Conservation (phyloP, 495 filamentous ascomycete genomes). For the Penicillium verhagenii region DNA sequence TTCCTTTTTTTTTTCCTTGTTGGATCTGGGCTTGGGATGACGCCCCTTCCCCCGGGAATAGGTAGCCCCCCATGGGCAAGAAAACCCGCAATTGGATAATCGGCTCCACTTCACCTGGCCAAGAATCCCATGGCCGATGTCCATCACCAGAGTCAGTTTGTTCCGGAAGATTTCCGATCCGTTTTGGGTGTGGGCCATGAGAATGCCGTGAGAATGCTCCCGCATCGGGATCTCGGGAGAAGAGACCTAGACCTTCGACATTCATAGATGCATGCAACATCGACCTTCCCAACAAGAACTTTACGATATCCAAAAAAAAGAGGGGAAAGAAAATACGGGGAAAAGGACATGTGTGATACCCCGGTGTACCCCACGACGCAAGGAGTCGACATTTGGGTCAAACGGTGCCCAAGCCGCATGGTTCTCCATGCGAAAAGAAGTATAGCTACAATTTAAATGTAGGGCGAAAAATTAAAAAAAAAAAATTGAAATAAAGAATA, state of each 20-base stretch:
- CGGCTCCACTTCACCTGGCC: slow-evolving; percentile 13
- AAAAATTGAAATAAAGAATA: no score
- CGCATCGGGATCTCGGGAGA: slow-evolving; percentile 1
- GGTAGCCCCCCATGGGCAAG: slow-evolving; percentile 2
- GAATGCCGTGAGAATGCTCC: not conserved
- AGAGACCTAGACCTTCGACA: not conserved
- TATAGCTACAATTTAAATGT: not conserved
- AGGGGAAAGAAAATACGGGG: not conserved
- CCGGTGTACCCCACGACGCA: slow-evolving; percentile 24
- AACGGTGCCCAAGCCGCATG: slow-evolving; percentile 17
- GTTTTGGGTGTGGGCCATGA: not conserved
- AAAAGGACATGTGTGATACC: slow-evolving; percentile 14
- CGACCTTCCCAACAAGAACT: not conserved
- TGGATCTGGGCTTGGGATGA: not conserved
- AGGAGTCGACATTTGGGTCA: slow-evolving; percentile 11
- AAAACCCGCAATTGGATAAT: slow-evolving; percentile 16
- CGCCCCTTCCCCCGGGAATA: slow-evolving; percentile 16
- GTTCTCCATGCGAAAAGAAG: slow-evolving; percentile 15
- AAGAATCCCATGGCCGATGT: slow-evolving; percentile 9
- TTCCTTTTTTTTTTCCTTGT: slow-evolving; percentile 2
- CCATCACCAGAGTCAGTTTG: not conserved
- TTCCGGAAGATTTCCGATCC: slow-evolving; percentile 7
- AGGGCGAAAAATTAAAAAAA: not conserved
- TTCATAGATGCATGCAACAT: not conserved
- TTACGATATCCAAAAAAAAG: not conserved